These are phyloP conservation scores for Erodium trifolium DNA, from an alignment of 441 rosid species.

Conservation along the genomic window DNA sequence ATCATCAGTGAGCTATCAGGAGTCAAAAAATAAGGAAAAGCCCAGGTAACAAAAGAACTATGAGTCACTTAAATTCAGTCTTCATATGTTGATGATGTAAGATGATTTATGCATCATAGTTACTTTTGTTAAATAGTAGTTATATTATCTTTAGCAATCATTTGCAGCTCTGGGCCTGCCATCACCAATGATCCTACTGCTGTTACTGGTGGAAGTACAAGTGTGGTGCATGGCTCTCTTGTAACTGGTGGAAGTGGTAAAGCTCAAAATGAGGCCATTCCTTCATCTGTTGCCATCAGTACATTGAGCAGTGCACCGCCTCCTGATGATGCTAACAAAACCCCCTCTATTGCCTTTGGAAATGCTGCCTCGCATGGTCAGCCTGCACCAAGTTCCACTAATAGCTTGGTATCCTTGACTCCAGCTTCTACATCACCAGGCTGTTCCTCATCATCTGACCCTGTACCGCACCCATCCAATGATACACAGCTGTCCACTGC, in stretches of 20 bases:
- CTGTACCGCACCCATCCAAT: slow-evolving; percentile 45
- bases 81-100: neutral
- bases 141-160: slow-evolving; percentile 17
- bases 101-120: slow-evolving; percentile 8
- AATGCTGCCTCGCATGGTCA: slow-evolving; percentile 17
- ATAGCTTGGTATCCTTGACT: slow-evolving; percentile 29
- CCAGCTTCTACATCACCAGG: slow-evolving; percentile 49
- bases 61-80: neutral
- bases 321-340: slow-evolving; percentile 31
- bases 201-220: slow-evolving; percentile 25
- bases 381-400: slow-evolving; percentile 23
- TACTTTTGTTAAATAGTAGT: slow-evolving; percentile 12
- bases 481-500: slow-evolving; percentile 31
- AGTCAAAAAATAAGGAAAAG: slow-evolving; percentile 39
- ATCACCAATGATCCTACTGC: slow-evolving; percentile 42
- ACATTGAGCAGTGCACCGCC: slow-evolving; percentile 27
- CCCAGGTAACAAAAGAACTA: slow-evolving; percentile 37
- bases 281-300: slow-evolving; percentile 27
- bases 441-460: slow-evolving; percentile 55
- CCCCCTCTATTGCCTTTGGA: slow-evolving; percentile 32
- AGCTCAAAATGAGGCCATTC: slow-evolving; percentile 33
- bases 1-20: slow-evolving; percentile 37
- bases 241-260: slow-evolving; percentile 27
- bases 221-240: no score
- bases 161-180: slow-evolving; percentile 40